Base-by-base conservation (phyloP, 768 basidiomycete genomes). In the Termitomyces sp. region DNA sequence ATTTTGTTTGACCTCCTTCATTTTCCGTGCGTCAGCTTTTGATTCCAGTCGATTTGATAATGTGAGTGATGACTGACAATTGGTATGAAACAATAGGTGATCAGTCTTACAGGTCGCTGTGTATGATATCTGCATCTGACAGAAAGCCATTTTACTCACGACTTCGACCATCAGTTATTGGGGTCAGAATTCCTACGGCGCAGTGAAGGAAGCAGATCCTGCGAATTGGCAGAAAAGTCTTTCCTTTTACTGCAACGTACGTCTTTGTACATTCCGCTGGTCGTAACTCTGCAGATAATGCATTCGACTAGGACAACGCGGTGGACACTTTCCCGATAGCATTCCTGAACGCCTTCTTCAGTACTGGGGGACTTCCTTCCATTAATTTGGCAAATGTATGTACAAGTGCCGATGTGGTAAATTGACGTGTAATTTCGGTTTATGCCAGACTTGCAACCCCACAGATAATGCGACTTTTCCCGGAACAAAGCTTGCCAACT, bases 151-250 rank as follows among this genome's bases (percentile, higher is more conserved):
- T 26, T n/a, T 38, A 8, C 11, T 36, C 20, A 52, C 18, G 18
- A 43, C 20, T 28, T 41, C 36, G 22, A 33, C 49, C 66, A 3
- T 20, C 8, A 86, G 85, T 33, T 88, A 87, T 66, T 88, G 85
- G 85, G 88, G 87, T 57, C 86, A 90, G 68, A 85, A 88, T 62
- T 87, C 87, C 1, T 86, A 87, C 58, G 87, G 87, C 41, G 87
- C 86, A 10, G 73, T 71, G 5, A 74, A 80, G 59, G 54, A 66
- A 16, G 66, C 65, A 22, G 77, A 86, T 58, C 68, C 74, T 0
- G 76, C 81, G 32, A 76, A 84, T 63, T 86, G 72, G 59, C 86
- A 88, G 72, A 78, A 87, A 66, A 71, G 77, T 0, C 72, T 89
- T 54, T 79, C 81, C 5, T 85, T 76, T 65, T 88, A 88, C 67